These are phyloP conservation scores for Trichosporon ovoides DNA, from an alignment of 1,284 basidiomycete genomes.

Conservation along the genomic window DNA sequence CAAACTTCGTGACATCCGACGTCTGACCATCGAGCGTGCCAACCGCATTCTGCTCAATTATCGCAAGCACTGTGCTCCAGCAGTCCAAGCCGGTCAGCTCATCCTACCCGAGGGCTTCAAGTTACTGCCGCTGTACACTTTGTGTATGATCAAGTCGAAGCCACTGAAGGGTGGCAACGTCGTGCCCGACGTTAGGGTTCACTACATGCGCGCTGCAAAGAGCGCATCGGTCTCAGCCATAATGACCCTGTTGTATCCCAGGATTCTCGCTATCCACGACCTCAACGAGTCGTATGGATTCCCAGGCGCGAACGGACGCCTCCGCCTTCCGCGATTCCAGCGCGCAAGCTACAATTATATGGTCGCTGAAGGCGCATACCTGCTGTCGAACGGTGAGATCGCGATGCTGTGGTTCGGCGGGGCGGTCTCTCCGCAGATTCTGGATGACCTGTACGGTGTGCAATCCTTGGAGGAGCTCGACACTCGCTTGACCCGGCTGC, in stretches of 20 bases:
- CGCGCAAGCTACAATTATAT: constrained; percentile 79
- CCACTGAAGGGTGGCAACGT: constrained; percentile 90
- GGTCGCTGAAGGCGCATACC: constrained; percentile 84
- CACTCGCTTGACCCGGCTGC: constrained; percentile 67
- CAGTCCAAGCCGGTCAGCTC: constrained; percentile 75
- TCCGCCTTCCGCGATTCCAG: constrained; percentile 74
- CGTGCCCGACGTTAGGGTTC: constrained; percentile 86
- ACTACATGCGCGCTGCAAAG: constrained; percentile 71
- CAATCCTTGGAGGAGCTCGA: constrained; percentile 72
- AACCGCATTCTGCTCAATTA: constrained; percentile 82
- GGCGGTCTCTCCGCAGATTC: constrained; percentile 71
- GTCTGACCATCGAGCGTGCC: constrained; percentile 78
- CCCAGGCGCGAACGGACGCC: constrained; percentile 54
- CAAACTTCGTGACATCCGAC: constrained; percentile 70
- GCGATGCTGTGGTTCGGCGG: constrained; percentile 88
- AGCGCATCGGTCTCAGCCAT: constrained; percentile 64
- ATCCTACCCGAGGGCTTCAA: constrained; percentile 94
- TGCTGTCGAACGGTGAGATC: constrained; percentile 87
- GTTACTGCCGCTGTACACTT: constrained; percentile 74
- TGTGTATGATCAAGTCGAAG: constrained; percentile 85
- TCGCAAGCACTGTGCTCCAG: constrained; percentile 80
- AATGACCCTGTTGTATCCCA: constrained; percentile 82
- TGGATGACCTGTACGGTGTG: constrained; percentile 80
- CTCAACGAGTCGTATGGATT: constrained; percentile 68
- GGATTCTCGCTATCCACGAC: constrained; percentile 82